phyloP scores from a whole-genome alignment of 1,284 basidiomycete species.

The Malassezia brasiliensis region DNA sequence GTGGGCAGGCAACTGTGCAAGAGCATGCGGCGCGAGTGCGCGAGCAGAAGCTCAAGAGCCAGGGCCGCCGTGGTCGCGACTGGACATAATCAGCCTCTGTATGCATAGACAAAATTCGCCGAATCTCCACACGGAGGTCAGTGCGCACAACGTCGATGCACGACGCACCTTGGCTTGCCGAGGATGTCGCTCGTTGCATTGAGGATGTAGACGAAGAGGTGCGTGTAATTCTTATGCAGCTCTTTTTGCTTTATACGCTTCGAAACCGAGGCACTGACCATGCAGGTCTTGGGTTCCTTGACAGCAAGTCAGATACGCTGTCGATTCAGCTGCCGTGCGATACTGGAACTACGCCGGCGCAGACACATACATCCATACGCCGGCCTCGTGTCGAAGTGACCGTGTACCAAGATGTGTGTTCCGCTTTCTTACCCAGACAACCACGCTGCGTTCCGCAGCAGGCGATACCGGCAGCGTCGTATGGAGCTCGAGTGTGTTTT shows the following conservation, averaged over 20 bases:
- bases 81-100: not conserved
- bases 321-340: not conserved
- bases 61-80: constrained; percentile 13
- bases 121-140: too few relatives aligned
- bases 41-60: not conserved
- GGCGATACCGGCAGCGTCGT: constrained; percentile 42
- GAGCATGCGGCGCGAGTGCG: not conserved
- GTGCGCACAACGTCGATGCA: too few relatives aligned
- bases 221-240: not conserved
- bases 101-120: too few relatives aligned
- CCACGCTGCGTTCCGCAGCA: constrained; percentile 26
- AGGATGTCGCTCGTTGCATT: constrained; percentile 10
- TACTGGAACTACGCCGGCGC: too few relatives aligned
- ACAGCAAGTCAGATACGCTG: constrained; percentile 1
- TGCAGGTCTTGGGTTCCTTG: constrained; percentile 5
- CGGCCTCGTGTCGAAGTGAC: too few relatives aligned
- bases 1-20: not conserved
- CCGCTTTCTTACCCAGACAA: constrained; percentile 22
- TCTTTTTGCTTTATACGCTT: constrained; percentile 27
- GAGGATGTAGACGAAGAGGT: constrained; percentile 32
- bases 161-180: not conserved
- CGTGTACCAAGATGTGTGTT: constrained; percentile 2
- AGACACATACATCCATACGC: too few relatives aligned
- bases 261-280: not conserved
- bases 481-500: constrained; percentile 33